Conservation (phyloP, 139 green algal genomes). For the Coelastrella sp. region DNA sequence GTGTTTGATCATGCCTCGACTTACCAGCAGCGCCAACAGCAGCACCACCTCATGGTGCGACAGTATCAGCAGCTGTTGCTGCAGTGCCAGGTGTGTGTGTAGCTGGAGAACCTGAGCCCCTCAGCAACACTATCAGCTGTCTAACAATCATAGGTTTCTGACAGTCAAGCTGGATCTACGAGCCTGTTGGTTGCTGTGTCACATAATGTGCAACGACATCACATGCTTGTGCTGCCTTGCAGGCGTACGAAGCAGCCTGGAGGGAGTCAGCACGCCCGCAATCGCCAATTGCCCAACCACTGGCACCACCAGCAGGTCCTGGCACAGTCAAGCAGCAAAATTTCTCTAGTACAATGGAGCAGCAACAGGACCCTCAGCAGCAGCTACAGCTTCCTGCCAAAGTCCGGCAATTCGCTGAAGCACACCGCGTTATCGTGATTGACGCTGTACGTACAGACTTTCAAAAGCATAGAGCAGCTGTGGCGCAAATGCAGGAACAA, state of each 20-base stretch:
- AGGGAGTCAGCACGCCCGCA: slow-evolving; percentile 17
- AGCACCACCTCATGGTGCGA: slow-evolving; percentile 59
- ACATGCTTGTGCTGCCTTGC: neutral
- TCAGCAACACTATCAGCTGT: too few relatives aligned
- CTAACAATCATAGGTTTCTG: too few relatives aligned
- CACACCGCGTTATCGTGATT: slow-evolving; percentile 80
- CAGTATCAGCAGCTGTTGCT: slow-evolving; percentile 61
- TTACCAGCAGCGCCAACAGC: slow-evolving; percentile 34
- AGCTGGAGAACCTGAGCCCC: neutral
- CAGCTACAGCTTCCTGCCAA: slow-evolving; percentile 58
- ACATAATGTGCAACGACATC: neutral
- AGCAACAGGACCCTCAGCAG: too few relatives aligned
- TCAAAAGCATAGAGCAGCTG: slow-evolving; percentile 45
- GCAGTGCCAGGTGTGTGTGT: slow-evolving; percentile 55
- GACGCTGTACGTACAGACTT: slow-evolving; percentile 72
- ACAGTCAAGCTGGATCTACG: too few relatives aligned
- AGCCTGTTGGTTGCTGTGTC: too few relatives aligned
- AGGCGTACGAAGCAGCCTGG: slow-evolving; percentile 39
- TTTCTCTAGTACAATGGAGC: too few relatives aligned
- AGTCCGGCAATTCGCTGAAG: slow-evolving; percentile 73
- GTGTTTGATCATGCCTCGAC: slow-evolving; percentile 52
- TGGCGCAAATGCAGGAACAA: slow-evolving; percentile 10
- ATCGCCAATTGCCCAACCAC: neutral
- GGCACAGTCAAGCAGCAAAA: slow-evolving; percentile 39
- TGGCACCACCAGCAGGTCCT: slow-evolving; percentile 14